A percentile compares a stretch with the other conserved stretches of the same genome.
phyloP scores from a whole-genome alignment of 176 grass and related monocot species.

The Raddia guianensis region DNA sequence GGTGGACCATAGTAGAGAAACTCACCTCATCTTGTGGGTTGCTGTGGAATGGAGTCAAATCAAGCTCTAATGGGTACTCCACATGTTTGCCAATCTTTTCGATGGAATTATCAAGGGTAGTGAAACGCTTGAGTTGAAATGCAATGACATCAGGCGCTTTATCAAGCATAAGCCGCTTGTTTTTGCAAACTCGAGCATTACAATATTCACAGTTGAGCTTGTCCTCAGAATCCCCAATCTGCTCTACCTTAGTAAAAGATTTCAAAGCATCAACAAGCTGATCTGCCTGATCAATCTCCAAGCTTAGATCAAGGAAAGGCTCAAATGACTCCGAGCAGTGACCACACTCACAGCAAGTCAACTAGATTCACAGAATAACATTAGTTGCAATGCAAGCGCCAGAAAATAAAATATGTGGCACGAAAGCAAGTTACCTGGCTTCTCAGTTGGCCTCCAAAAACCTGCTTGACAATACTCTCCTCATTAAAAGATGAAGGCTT shows the following conservation, averaged over 20 bases:
- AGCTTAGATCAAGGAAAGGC: constrained; percentile 84
- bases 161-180: constrained; percentile 78
- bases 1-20: constrained; percentile 11
- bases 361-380: constrained; percentile 49
- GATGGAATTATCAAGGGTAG: constrained; percentile 43
- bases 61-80: constrained; percentile 64
- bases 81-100: constrained; percentile 78
- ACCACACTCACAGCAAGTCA: constrained; percentile 70
- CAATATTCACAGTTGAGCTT: constrained; percentile 75
- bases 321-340: constrained; percentile 77
- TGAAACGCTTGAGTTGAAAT: constrained; percentile 89
- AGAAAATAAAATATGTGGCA: constrained; percentile 1
- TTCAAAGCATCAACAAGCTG: constrained; percentile 63
- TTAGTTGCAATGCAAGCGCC: constrained; percentile 8
- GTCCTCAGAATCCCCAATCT: constrained; percentile 68
- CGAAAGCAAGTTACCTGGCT: constrained; percentile 61
- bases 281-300: constrained; percentile 73
- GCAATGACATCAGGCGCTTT: constrained; percentile 67
- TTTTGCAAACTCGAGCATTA: constrained; percentile 65
- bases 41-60: constrained; percentile 64
- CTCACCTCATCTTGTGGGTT: constrained; percentile 39
- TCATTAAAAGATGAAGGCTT: constrained; percentile 52
- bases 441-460: constrained; percentile 79
- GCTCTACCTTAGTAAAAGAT: constrained; percentile 87
- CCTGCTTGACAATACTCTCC: constrained; percentile 75